Base-by-base conservation (phyloP, 1,139 yeast species). In the Geotrichum macrosporum region DNA sequence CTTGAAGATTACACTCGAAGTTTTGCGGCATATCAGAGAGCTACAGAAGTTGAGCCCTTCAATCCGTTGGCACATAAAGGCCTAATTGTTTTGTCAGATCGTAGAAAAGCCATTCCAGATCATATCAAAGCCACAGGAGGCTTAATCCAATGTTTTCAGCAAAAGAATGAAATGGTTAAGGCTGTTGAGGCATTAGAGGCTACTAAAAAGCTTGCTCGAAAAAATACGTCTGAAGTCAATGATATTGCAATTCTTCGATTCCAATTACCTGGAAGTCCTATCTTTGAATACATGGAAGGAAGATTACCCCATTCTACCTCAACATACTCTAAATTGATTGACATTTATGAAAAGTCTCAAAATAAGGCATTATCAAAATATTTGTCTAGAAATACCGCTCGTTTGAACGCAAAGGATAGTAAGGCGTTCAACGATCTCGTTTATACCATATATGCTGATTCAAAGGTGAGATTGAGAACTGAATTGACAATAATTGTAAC, bases 21-120 rank as follows among this genome's bases (percentile, higher is more conserved):
- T 0, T 59, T 69, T 1, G 58, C 60, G 1, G 67, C 78, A 1
- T 85, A 84, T 56, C 57, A 62, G 24, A 64, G 62, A 35, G 96
- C 96, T 0, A 74, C 78, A 2, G 59, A 64, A 3, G 45, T 81
- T 1, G 78, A 82, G 30, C 77, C 81, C 0, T 68, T 69, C 1
- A 78, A 80, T 47, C 53, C 79, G 1, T 63, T 76, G 22, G 94
- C 92, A 0, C 88, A 94, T 95, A 87, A 85, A 61, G 97, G 96
- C 0, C 72, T 81, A 52, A 66, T 79, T 52, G 59, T 67, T 12
- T 76, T 81, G 55, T 81, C 84, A 58, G 65, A 66, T 1, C 69
- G 75, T 5, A 62, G 76, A 39, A 68, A 69, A 2, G 66, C 70
- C 19, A 71, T 70, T 48, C 62, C 69, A 16, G 66, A 66, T 21